These are phyloP conservation scores for Hypoxylon fuscum DNA, from an alignment of 495 filamentous ascomycete genomes.

Conservation along the genomic window DNA sequence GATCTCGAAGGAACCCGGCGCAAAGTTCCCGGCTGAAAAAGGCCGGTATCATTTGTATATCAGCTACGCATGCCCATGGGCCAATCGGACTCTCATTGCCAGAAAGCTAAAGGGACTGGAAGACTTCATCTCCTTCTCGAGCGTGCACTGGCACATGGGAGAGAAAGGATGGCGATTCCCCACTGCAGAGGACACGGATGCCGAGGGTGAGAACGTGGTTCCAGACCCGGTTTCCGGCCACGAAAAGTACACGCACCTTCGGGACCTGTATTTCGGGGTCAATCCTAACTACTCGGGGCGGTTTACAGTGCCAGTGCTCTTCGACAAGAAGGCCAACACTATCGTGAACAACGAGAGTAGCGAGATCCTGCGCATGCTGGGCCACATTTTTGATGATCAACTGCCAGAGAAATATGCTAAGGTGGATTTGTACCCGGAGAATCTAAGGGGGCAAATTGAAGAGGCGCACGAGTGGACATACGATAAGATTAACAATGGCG, in stretches of 20 bases:
- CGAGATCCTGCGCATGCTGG: constrained; percentile 80
- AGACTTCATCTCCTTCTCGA: constrained; percentile 72
- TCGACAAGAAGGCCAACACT: constrained; percentile 73
- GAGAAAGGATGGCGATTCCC: constrained; percentile 84
- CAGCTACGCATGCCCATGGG: constrained; percentile 82
- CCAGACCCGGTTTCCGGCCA: constrained; percentile 71
- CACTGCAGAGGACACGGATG: constrained; percentile 66
- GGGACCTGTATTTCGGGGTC: constrained; percentile 73
- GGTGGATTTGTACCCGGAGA: constrained; percentile 70
- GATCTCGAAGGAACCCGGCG: constrained; percentile 66
- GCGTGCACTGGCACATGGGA: constrained; percentile 73
- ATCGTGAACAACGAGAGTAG: constrained; percentile 86
- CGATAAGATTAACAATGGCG: constrained; percentile 57
- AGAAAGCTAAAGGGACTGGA: constrained; percentile 83
- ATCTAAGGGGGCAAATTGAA: constrained; percentile 72
- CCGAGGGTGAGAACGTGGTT: constrained; percentile 59
- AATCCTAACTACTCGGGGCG: constrained; percentile 73
- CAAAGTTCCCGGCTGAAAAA: constrained; percentile 76
- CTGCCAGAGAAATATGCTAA: constrained; percentile 63
- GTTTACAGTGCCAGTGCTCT: constrained; percentile 80
- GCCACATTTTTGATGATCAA: constrained; percentile 74
- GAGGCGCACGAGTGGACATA: constrained; percentile 84
- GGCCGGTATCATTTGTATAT: constrained; percentile 85
- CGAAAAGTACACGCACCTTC: constrained; percentile 64
- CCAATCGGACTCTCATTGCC: constrained; percentile 78